phyloP scores from a whole-genome alignment of 2,329 filamentous ascomycete genomes.

The Fusarium sambucinum region DNA sequence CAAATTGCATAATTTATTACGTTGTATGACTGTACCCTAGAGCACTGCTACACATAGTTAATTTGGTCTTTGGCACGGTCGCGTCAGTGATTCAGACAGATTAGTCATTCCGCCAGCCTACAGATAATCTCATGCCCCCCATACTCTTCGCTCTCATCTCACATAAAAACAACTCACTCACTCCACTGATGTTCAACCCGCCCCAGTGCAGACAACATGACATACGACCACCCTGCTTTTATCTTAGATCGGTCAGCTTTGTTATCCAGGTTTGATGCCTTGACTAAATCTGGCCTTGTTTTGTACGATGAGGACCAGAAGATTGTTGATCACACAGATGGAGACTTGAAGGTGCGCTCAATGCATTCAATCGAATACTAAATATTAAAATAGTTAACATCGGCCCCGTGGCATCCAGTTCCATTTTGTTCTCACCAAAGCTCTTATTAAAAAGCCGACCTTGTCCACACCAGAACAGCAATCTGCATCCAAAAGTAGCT shows the following conservation, averaged over 20 bases:
- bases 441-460: conserved; percentile 13
- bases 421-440: conserved; percentile 4
- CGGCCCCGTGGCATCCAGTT: background rate
- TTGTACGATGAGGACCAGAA: conserved; percentile 1
- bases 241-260: background rate
- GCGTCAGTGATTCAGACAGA: background rate
- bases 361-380: background rate
- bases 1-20: background rate
- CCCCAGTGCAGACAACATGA: background rate
- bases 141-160: no score
- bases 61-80: background rate
- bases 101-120: background rate
- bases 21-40: background rate
- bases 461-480: background rate
- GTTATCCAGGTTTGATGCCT: background rate
- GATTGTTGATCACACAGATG: background rate
- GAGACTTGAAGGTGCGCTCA: background rate
- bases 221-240: background rate
- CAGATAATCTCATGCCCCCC: no score
- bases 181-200: background rate
- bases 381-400: background rate
- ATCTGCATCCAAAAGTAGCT: accelerated
- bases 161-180: no score
- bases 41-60: background rate
- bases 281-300: conserved; percentile 3